Percentiles rank a stretch among this genome's conserved stretches.
phyloP scores from a whole-genome alignment of 805 yeast species.

The Myxozyma melibiosi region DNA sequence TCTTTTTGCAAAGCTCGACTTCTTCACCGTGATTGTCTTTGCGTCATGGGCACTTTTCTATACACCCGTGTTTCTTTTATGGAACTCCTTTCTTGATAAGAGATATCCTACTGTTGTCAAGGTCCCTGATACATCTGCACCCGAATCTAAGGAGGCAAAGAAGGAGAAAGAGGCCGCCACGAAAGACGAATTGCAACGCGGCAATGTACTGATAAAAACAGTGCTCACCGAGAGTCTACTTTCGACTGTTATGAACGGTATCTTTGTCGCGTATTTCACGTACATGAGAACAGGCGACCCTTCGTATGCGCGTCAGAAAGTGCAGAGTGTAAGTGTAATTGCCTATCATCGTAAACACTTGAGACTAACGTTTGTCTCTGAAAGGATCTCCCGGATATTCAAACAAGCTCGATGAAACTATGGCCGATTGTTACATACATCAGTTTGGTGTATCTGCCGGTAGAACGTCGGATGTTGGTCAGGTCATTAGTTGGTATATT shows the following conservation, averaged over 20 bases:
- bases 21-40: conserved; percentile 3
- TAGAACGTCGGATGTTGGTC: conserved; percentile 10
- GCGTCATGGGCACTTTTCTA: conserved; percentile 19
- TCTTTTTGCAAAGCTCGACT: background rate
- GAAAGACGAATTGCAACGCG: conserved; percentile 5
- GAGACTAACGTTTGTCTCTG: background rate
- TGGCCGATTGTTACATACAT: conserved; percentile 23
- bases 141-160: background rate
- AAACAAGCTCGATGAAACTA: conserved; percentile 16
- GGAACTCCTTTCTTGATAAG: conserved; percentile 15
- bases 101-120: conserved; percentile 3
- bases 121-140: background rate
- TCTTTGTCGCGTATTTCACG: conserved; percentile 12
- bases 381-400: conserved; percentile 21
- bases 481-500: conserved; percentile 21
- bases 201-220: conserved; percentile 15
- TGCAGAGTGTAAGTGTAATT: background rate
- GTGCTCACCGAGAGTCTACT: conserved; percentile 17
- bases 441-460: conserved; percentile 11
- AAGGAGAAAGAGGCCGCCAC: background rate
- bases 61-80: conserved; percentile 16
- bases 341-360: background rate
- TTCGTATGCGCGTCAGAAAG: conserved; percentile 3
- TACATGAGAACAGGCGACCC: conserved; percentile 6
- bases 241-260: conserved; percentile 17